Evolutionary conservation across 805 yeast genomes (phyloP), one percentile per base, ranked within the genome.

Genomic region (Priceomyces medius): DNA sequence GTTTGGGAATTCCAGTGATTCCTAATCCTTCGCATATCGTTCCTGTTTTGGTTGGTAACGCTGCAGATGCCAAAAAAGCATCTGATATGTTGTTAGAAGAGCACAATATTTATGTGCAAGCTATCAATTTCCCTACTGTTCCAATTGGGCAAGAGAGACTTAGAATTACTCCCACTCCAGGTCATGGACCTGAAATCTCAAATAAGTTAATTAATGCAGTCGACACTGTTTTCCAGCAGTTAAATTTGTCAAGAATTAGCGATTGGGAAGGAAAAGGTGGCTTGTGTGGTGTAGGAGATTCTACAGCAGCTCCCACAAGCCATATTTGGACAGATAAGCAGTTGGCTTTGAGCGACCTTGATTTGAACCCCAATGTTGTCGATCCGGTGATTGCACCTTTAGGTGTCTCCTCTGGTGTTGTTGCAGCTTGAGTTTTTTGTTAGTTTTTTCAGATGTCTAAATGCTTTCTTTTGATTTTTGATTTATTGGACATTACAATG

Each of bases 131-230:
- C 81, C 99, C 99, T 46, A 93, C 99, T 18, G 99, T 93, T 46
- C 84, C 97, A 14, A 81, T 85, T 52, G 99, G 99, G 46, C 84
- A 89, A 50, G 99, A 93, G 71, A 83, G 99, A 63, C 79, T 93
- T 56, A 83, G 99, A 69, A 81, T 93, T 59, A 93, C 99, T n/a
- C 98, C 99, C 42, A 90, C 99, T 31, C 99, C 99, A 27, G 97
- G 97, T 41, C 99, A 93, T 63, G 78, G 81, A 14, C 74, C 80
- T 44, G 86, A 83, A 43, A 73, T 88, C 37, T 76, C 91, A 40
- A 88, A 89, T 60, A 75, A 80, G 50, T 76, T 93, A 53, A 74
- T 93, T 41, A 78, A 69, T 8, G 88, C 97, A 9, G 73, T 93
- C 37, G 96, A 88, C 53, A 77, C 79, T 35, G 88, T 90, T 18